Evolutionary conservation across 306 rosid genomes (phyloP), one percentile per base, ranked within the genome.

Genomic region (Cajanus cajan): DNA sequence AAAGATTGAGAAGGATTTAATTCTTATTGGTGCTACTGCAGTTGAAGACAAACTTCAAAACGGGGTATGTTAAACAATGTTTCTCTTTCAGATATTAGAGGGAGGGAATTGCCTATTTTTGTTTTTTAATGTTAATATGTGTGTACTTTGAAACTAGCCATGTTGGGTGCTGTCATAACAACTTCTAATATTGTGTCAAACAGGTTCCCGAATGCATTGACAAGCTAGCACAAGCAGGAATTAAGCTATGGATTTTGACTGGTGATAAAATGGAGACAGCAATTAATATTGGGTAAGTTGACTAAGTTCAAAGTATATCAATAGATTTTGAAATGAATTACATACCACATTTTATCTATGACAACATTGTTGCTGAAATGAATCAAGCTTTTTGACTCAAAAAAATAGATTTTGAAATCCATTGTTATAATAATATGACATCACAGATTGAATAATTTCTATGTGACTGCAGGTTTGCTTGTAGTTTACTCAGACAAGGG

Each of bases 181-280:
- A 51, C 55, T 47, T 47, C 59, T 4, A 4, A 14, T 12, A 61
- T 68, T 45, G 59, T 68, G 25, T 33, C 57, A 36, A 16, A 48
- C n/a, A 81, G 85, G 85, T 81, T 58, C 85, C 77, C 37, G 77
- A 81, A 68, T 81, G 85, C 77, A 81, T 81, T 25, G 85, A 81
- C 67, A 81, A 75, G 64, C 81, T 81, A 81, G 85, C 85, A 24
- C 85, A 75, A 40, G 81, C 85, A 57, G 85, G 85, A 70, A 81
- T 75, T 68, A 81, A 81, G 59, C 44, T 81, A 36, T 81, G 85
- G 85, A 55, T 81, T 74, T 48, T 81, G 65, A 81, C 85, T n/a
- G 85, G 85, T 74, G 85, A 81, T 58, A 81, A 81, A 81, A 81
- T 81, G 85, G 85, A 81, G 69, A 81, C 85, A 45, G 85, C 85